phyloP scores from a whole-genome alignment of 2,329 filamentous ascomycete genomes.

The Chaetomium sp. region DNA sequence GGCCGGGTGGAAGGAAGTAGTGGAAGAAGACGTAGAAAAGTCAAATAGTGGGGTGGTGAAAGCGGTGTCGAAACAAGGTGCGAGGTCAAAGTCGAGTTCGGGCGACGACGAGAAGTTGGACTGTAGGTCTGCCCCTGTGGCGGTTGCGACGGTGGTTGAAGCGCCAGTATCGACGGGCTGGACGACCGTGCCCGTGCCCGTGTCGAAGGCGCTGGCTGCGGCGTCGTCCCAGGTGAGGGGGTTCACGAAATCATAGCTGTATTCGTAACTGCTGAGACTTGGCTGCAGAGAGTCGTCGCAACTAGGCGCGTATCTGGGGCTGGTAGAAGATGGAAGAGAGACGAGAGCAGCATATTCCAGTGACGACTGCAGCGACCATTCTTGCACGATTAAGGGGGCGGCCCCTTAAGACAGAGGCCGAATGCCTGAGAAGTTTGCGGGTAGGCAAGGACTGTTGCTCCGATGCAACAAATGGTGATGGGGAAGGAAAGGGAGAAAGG shows the following conservation, averaged over 20 bases:
- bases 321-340: slow-evolving; percentile 18
- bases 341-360: slow-evolving; percentile 20
- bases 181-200: too few relatives aligned
- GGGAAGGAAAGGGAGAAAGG: background rate
- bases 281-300: slow-evolving; percentile 7
- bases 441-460: background rate
- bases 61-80: slow-evolving; percentile 5
- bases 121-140: background rate
- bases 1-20: background rate
- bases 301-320: slow-evolving; percentile 15
- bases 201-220: background rate
- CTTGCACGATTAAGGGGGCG: slow-evolving; percentile 25
- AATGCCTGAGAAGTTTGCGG: slow-evolving; percentile 3
- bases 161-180: background rate
- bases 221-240: slow-evolving; percentile 10
- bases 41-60: slow-evolving; percentile 7
- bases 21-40: background rate
- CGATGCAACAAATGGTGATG: background rate
- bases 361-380: slow-evolving; percentile 24
- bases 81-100: slow-evolving; percentile 8
- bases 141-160: background rate
- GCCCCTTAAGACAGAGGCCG: slow-evolving; percentile 27
- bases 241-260: slow-evolving; percentile 6
- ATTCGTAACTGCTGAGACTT: slow-evolving; percentile 7
- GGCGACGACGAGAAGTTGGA: slow-evolving; percentile 2